These are phyloP conservation scores for Paracoccidioides brasiliensis DNA, from an alignment of 2,329 filamentous ascomycete genomes.

Conservation along the genomic window DNA sequence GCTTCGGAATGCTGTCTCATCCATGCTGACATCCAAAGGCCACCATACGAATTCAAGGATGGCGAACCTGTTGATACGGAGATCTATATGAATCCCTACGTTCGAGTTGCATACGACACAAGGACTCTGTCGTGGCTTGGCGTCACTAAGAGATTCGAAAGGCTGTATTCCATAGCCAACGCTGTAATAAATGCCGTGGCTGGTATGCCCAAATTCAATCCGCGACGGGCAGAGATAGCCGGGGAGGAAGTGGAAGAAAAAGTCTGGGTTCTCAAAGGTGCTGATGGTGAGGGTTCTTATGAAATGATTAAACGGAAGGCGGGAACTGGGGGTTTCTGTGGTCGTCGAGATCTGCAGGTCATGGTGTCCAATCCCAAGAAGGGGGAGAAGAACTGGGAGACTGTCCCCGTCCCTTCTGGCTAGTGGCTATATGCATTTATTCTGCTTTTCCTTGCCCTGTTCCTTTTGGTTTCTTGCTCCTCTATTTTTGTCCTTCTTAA, in stretches of 20 bases:
- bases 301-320: conserved; percentile 26
- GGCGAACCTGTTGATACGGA: conserved; percentile 35
- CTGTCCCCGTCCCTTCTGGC: conserved; percentile 25
- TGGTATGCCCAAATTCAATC: conserved; percentile 47
- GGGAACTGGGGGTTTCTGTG: conserved; percentile 34
- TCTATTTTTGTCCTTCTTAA: background rate
- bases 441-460: background rate
- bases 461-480: no score
- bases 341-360: conserved; percentile 30
- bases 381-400: conserved; percentile 35
- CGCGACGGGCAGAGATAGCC: conserved; percentile 45
- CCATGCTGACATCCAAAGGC: conserved; percentile 36
- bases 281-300: conserved; percentile 24
- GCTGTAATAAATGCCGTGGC: conserved; percentile 43
- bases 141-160: conserved; percentile 51
- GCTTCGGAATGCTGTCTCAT: conserved; percentile 52
- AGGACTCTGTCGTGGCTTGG: conserved; percentile 46
- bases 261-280: conserved; percentile 28
- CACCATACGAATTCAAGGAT: conserved; percentile 13
- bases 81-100: conserved; percentile 62
- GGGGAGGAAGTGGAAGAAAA: conserved; percentile 36
- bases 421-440: background rate
- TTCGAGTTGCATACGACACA: conserved; percentile 55
- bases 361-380: conserved; percentile 30
- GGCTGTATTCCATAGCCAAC: conserved; percentile 49